phyloP scores from a whole-genome alignment of 2,329 filamentous ascomycete genomes.

The Penicillium expansum region DNA sequence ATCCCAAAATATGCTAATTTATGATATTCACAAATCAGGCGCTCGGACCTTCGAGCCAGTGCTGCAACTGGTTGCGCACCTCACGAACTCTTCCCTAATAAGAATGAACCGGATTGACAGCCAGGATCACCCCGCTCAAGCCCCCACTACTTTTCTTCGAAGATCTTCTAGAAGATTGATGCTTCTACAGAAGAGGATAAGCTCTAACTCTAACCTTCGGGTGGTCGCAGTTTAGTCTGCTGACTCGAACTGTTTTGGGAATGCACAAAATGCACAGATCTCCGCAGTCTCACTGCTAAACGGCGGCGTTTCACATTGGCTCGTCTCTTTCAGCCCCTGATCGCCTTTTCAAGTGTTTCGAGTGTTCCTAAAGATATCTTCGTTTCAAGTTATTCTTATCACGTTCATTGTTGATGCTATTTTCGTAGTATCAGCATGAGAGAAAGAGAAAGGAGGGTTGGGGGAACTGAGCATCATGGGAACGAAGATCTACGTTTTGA shows the following conservation, averaged over 20 bases:
- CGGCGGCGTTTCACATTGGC: slow-evolving; percentile 1
- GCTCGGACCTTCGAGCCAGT: slow-evolving; percentile 12
- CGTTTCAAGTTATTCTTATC: slow-evolving; percentile 7
- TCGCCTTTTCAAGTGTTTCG: neutral
- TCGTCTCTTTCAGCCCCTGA: slow-evolving; percentile 4
- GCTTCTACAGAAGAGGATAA: neutral
- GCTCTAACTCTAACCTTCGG: neutral
- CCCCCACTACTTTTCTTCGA: neutral
- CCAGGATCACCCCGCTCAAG: slow-evolving; percentile 9
- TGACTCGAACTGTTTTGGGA: slow-evolving; percentile 2
- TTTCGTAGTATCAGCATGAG: neutral
- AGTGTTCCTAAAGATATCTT: slow-evolving; percentile 16
- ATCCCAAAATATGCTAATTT: neutral
- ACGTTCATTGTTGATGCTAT: slow-evolving; percentile 9
- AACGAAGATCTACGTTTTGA: neutral
- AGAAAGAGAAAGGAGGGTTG: neutral
- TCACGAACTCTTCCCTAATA: neutral
- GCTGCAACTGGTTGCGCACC: neutral
- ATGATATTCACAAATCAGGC: neutral
- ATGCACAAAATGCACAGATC: neutral
- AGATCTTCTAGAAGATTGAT: slow-evolving; percentile 7
- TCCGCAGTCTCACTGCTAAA: slow-evolving; percentile 6
- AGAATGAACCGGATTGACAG: slow-evolving; percentile 10
- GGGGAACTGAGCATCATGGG: neutral
- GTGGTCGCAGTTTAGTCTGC: neutral